Evolutionary conservation across 2,329 filamentous ascomycete species (phyloP).

Genomic region (Colletotrichum eleusines): DNA sequence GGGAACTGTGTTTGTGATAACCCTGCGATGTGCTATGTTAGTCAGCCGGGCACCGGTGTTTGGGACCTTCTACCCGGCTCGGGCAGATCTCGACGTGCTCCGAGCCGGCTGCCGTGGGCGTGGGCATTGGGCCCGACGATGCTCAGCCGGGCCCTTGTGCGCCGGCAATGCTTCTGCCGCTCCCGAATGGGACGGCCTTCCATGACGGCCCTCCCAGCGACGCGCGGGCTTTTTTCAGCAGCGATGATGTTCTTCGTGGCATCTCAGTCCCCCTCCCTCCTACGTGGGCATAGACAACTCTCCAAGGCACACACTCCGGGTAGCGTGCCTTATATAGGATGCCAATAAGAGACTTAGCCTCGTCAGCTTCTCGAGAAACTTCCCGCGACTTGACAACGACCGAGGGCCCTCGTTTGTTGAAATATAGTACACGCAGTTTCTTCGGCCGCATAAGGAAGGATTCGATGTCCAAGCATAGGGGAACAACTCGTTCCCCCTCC

Average conservation of each 20-base stretch:
- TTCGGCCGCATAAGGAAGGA: not conserved
- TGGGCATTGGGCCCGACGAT: not conserved
- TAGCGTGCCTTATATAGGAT: not conserved
- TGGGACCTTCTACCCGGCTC: not conserved
- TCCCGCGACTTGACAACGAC: not conserved
- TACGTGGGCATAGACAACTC: too few relatives aligned
- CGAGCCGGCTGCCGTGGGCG: not conserved
- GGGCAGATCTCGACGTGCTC: not conserved
- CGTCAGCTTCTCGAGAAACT: not conserved
- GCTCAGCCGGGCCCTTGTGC: not conserved
- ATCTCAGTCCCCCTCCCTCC: not conserved
- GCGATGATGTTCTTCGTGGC: too few relatives aligned
- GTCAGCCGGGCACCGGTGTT: not conserved
- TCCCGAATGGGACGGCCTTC: not conserved
- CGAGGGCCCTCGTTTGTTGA: not conserved
- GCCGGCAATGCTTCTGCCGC: not conserved
- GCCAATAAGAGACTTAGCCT: not conserved
- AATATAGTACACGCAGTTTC: not conserved
- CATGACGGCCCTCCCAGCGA: not conserved
- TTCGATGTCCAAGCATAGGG: not conserved
- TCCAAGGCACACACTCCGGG: not conserved
- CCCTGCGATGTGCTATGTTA: not conserved
- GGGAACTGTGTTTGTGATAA: not conserved
- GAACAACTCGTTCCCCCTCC: not conserved
- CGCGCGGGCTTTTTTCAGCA: not conserved